These are phyloP conservation scores for Vaccinium myrtillus DNA, from an alignment of 148 eudicot species.

Conservation along the genomic window DNA sequence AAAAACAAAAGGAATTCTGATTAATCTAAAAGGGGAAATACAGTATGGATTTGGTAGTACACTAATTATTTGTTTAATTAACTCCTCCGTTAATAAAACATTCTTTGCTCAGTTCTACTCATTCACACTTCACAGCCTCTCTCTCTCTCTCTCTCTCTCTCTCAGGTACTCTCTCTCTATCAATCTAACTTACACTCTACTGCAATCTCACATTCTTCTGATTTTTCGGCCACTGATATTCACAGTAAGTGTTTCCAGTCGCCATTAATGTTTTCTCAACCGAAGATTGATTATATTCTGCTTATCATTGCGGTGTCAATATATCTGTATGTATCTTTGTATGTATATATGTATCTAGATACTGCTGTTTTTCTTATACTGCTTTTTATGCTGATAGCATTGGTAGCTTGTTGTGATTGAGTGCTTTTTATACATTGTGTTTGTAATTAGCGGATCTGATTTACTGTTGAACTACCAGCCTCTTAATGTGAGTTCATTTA, in stretches of 20 bases:
- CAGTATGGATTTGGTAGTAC: too few species aligned
- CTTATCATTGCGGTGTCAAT: neutral
- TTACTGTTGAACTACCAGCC: too few species aligned
- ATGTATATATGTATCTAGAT: neutral
- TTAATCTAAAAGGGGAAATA: too few species aligned
- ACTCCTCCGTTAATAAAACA: too few species aligned
- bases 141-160: constrained; percentile 3
- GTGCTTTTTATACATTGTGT: constrained; percentile 5
- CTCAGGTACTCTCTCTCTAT: neutral
- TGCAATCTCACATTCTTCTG: constrained; percentile 15
- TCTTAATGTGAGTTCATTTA: constrained; percentile 11
- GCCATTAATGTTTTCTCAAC: neutral
- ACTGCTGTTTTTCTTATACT: neutral
- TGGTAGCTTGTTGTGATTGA: neutral
- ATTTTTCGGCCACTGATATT: neutral
- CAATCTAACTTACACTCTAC: neutral
- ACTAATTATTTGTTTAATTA: too few species aligned
- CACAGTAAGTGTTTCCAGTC: constrained; percentile 17
- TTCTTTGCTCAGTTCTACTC: too few species aligned
- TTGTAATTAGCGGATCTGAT: constrained; percentile 16
- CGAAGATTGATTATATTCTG: neutral
- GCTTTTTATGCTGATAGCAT: neutral
- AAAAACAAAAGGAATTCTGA: too few species aligned
- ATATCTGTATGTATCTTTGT: neutral
- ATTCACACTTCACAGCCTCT: neutral